Evolutionary conservation across 768 basidiomycete species (phyloP).

Genomic region (Kwoniella mangroviensis): DNA sequence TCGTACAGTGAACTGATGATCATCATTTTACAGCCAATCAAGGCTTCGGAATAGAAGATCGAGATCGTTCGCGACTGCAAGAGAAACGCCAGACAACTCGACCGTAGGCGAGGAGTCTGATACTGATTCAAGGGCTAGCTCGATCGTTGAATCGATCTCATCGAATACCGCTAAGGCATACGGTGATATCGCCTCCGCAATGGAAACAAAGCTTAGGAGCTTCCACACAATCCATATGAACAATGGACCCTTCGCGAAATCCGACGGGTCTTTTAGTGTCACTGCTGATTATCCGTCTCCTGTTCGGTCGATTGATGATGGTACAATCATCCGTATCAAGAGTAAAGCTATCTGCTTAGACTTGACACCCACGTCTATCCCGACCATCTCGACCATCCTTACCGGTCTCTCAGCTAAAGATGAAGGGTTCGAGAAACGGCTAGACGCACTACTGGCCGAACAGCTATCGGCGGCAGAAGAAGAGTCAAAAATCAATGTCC

Average conservation of each 20-base stretch:
- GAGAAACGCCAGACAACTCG: conserved; percentile 9
- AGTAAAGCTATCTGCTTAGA: conserved; percentile 6
- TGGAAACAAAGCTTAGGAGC: not conserved
- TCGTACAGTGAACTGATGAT: not conserved
- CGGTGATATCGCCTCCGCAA: conserved; percentile 14
- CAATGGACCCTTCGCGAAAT: not conserved
- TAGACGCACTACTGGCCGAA: conserved; percentile 29
- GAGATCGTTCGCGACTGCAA: conserved; percentile 10
- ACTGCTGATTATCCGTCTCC: not conserved
- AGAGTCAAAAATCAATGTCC: not conserved
- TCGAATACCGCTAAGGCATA: not conserved
- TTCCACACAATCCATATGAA: conserved; percentile 4
- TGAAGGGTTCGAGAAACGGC: conserved; percentile 12
- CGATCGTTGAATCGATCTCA: not conserved
- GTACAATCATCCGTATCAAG: conserved; percentile 15
- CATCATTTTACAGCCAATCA: not conserved
- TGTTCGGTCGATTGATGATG: conserved; percentile 1
- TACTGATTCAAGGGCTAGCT: not conserved
- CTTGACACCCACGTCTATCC: conserved; percentile 8
- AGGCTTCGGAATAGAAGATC: conserved; percentile 10
- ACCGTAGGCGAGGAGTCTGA: conserved; percentile 25
- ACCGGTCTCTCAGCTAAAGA: conserved; percentile 6
- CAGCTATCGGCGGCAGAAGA: conserved; percentile 20
- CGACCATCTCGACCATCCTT: conserved; percentile 6
- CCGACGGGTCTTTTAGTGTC: no score